Percentiles rank a stretch among this genome's conserved stretches.
phyloP scores from a whole-genome alignment of 331 rosid species.

The Phaseolus coccineus region DNA sequence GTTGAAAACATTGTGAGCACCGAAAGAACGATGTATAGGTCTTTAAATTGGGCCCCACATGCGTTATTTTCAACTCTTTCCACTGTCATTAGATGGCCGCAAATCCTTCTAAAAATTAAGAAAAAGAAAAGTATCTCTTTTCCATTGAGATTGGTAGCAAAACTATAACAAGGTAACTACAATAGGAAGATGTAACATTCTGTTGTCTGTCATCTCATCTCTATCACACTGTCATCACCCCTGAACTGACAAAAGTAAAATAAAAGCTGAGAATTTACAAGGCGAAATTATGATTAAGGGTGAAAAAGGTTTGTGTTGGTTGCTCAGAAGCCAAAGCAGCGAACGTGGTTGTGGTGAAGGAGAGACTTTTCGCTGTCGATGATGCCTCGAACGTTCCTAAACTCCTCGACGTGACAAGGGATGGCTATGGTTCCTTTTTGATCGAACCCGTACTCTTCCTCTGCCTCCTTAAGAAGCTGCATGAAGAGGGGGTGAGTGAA shows the following conservation, averaged over 20 bases:
- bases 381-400: slow-evolving; percentile 64
- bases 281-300: neutral
- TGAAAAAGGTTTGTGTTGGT: neutral
- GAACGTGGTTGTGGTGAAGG: slow-evolving; percentile 40
- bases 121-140: slow-evolving; percentile 19
- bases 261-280: slow-evolving; percentile 15
- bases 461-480: slow-evolving; percentile 80
- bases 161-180: slow-evolving; percentile 30
- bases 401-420: slow-evolving; percentile 83
- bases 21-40: slow-evolving; percentile 3
- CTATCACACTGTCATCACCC: slow-evolving; percentile 24
- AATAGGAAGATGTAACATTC: slow-evolving; percentile 30
- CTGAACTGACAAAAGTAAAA: slow-evolving; percentile 23
- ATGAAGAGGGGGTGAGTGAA: slow-evolving; percentile 87
- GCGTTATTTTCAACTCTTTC: neutral
- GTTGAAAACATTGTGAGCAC: no score
- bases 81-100: slow-evolving; percentile 5
- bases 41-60: neutral
- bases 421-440: slow-evolving; percentile 84
- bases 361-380: slow-evolving; percentile 68
- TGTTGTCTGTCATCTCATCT: slow-evolving; percentile 7
- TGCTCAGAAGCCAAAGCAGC: slow-evolving; percentile 54
- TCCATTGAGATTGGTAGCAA: slow-evolving; percentile 24
- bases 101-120: slow-evolving; percentile 31
- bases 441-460: slow-evolving; percentile 82